A percentile compares a stretch with the other conserved stretches of the same genome.
Evolutionary conservation across 1,284 basidiomycete species (phyloP).

Genomic region (Ceratobasidium sp.): DNA sequence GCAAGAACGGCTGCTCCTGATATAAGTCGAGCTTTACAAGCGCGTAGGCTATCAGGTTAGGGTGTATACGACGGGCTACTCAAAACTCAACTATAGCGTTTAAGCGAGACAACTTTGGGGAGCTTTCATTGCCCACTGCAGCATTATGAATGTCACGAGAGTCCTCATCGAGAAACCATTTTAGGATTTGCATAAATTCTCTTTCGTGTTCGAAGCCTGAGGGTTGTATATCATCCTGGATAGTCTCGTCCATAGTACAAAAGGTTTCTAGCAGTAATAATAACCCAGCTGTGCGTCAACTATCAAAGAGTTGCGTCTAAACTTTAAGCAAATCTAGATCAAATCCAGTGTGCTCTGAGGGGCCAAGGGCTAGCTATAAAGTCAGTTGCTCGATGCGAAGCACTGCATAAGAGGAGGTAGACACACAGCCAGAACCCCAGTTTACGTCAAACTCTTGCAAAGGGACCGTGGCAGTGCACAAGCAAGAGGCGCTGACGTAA

Average conservation of each 20-base stretch:
- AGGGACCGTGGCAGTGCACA: neutral
- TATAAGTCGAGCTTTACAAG: conserved; percentile 87
- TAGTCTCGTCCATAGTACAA: conserved; percentile 23
- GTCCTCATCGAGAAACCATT: conserved; percentile 27
- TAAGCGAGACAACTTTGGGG: conserved; percentile 28
- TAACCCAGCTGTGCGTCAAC: neutral
- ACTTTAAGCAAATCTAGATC: neutral
- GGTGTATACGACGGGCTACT: neutral
- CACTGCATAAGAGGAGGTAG: too few relatives aligned
- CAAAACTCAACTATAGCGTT: conserved; percentile 37
- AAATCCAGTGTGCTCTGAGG: neutral
- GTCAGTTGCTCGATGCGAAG: neutral
- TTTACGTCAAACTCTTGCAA: too few relatives aligned
- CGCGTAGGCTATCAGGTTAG: too few relatives aligned
- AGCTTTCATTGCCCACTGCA: conserved; percentile 31
- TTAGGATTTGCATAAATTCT: conserved; percentile 39
- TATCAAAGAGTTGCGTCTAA: neutral
- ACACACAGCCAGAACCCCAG: too few relatives aligned
- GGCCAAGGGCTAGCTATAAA: neutral
- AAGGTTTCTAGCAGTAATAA: neutral
- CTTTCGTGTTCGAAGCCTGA: conserved; percentile 38
- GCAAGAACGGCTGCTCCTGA: conserved; percentile 92
- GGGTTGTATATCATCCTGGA: conserved; percentile 26
- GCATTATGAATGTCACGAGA: neutral
- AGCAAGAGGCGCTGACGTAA: neutral